A percentile compares a stretch with the other conserved stretches of the same genome.
These are phyloP conservation scores for Phaeosphaeriaceae sp. DNA, from an alignment of 2,329 filamentous ascomycete genomes.

Conservation along the genomic window DNA sequence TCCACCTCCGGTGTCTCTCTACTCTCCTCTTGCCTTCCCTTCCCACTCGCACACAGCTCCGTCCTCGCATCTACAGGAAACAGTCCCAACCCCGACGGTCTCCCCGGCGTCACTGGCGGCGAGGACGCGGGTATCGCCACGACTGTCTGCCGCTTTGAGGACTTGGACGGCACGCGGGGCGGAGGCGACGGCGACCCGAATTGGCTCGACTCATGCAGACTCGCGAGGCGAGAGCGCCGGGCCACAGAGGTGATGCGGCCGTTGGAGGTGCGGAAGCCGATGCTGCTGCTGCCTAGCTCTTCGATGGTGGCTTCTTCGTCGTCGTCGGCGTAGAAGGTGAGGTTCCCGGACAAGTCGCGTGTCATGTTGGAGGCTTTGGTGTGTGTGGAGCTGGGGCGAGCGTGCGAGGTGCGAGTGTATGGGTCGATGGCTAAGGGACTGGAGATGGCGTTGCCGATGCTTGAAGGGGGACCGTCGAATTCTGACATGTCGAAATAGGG, in stretches of 20 bases:
- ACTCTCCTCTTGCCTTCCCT: constrained; percentile 19
- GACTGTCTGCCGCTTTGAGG: constrained; percentile 7
- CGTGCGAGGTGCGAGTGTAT: background rate
- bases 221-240: constrained; percentile 11
- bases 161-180: constrained; percentile 3
- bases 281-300: constrained; percentile 22
- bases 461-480: constrained; percentile 8
- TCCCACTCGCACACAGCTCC: constrained; percentile 11
- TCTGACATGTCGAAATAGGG: constrained; percentile 31
- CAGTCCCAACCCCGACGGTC: constrained; percentile 14
- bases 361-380: constrained; percentile 11
- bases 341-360: constrained; percentile 28
- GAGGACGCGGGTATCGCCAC: background rate
- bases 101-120: constrained; percentile 1
- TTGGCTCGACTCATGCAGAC: constrained; percentile 3
- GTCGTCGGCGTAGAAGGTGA: constrained; percentile 27
- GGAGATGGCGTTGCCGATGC: constrained; percentile 11
- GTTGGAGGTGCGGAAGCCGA: constrained; percentile 21
- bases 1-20: constrained; percentile 17
- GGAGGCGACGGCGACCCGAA: constrained; percentile 2
- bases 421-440: constrained; percentile 5
- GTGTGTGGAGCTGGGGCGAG: background rate
- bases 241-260: constrained; percentile 11
- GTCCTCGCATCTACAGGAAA: constrained; percentile 18
- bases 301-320: constrained; percentile 27